Conservation (phyloP, 1,284 basidiomycete genomes). For the Meira nashicola region DNA sequence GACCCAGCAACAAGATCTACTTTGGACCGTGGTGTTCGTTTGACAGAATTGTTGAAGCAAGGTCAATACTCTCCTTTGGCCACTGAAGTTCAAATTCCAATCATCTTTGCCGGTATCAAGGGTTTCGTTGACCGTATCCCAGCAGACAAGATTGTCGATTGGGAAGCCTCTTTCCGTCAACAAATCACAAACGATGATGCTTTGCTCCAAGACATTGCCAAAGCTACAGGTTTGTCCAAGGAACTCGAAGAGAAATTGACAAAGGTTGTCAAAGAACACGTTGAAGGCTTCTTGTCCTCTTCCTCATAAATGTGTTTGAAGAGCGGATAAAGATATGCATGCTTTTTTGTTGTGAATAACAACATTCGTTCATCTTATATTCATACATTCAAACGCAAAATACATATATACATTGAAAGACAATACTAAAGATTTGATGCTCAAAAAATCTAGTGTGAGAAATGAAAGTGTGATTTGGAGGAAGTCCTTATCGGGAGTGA, state of each 20-base stretch:
- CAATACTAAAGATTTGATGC: too few relatives aligned
- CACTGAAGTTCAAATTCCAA: slow-evolving; percentile 93
- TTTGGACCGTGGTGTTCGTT: slow-evolving; percentile 91
- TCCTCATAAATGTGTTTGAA: too few relatives aligned
- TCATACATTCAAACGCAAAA: too few relatives aligned
- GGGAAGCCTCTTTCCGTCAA: slow-evolving; percentile 85
- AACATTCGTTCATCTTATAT: too few relatives aligned
- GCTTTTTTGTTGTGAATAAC: too few relatives aligned
- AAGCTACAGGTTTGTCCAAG: slow-evolving; percentile 70
- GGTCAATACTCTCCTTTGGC: slow-evolving; percentile 72
- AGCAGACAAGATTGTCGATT: slow-evolving; percentile 87
- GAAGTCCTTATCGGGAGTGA: too few relatives aligned
- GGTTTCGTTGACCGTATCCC: slow-evolving; percentile 68
- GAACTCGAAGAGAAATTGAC: slow-evolving; percentile 77
- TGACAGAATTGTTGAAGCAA: slow-evolving; percentile 98
- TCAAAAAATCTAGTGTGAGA: too few relatives aligned
- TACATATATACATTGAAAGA: too few relatives aligned
- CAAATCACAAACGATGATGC: slow-evolving; percentile 56
- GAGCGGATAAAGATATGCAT: too few relatives aligned
- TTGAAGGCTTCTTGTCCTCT: slow-evolving; percentile 35
- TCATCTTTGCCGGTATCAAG: slow-evolving; percentile 98
- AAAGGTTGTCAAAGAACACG: slow-evolving; percentile 40
- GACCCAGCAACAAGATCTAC: slow-evolving; percentile 83
- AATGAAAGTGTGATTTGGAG: too few relatives aligned
- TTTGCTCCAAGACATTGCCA: slow-evolving; percentile 63